Percentiles rank a stretch among this genome's conserved stretches.
These are phyloP conservation scores for Colletotrichum shisoi DNA, from an alignment of 2,329 filamentous ascomycete genomes.

Conservation along the genomic window DNA sequence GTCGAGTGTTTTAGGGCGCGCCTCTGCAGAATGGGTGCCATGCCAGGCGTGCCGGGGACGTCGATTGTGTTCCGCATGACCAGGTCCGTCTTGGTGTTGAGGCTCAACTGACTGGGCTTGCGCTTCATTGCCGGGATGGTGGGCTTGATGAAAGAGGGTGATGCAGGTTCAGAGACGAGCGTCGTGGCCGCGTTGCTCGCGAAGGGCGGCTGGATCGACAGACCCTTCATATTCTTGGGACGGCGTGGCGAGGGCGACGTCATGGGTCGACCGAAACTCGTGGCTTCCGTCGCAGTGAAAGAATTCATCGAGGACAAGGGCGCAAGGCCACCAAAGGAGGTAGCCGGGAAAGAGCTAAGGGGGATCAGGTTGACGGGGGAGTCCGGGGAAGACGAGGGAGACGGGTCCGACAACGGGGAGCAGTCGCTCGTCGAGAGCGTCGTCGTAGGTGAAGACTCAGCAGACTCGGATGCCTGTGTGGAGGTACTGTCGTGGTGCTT, in stretches of 20 bases:
- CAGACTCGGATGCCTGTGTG: conserved; percentile 80
- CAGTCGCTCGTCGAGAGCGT: conserved; percentile 93
- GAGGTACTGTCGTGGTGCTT: conserved; percentile 80
- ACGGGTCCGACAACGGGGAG: conserved; percentile 86
- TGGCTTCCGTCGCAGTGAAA: conserved; percentile 55
- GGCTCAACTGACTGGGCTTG: conserved; percentile 78
- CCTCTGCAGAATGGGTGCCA: conserved; percentile 67
- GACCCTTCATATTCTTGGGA: conserved; percentile 82
- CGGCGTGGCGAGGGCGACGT: conserved; percentile 75
- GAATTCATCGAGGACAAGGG: conserved; percentile 53
- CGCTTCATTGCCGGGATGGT: conserved; percentile 74
- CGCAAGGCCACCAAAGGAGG: conserved; percentile 60
- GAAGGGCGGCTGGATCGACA: conserved; percentile 76
- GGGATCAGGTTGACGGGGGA: conserved; percentile 80
- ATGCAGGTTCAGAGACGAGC: conserved; percentile 71
- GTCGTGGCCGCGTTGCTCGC: conserved; percentile 53
- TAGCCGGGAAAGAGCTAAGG: conserved; percentile 71
- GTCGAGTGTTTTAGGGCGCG: conserved; percentile 72
- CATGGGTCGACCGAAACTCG: conserved; percentile 64
- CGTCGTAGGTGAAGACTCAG: conserved; percentile 93
- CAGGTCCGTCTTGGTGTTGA: conserved; percentile 74
- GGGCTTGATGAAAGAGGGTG: conserved; percentile 82
- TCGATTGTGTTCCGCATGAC: conserved; percentile 59
- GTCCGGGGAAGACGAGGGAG: conserved; percentile 90
- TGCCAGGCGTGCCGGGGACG: conserved; percentile 63